A percentile compares a stretch with the other conserved stretches of the same genome.
These are phyloP conservation scores for Apiotrichum brassicae DNA, from an alignment of 1,284 basidiomycete species.

Conservation along the genomic window DNA sequence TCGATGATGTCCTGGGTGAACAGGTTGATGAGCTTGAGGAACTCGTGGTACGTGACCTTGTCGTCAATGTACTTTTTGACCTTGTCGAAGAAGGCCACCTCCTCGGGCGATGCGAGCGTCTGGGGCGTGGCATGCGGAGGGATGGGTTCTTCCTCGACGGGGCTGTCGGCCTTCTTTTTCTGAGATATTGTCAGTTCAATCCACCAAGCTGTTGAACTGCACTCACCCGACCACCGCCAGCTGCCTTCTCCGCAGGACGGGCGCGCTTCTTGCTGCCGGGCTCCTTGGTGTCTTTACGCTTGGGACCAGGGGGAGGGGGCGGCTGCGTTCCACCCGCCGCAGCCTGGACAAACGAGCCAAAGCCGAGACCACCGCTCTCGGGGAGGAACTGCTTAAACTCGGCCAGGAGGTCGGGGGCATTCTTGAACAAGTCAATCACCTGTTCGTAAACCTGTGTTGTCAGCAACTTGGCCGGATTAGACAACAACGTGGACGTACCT, in stretches of 20 bases:
- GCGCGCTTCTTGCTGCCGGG: conserved; percentile 36
- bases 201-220: too few species aligned
- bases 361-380: conserved; percentile 49
- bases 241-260: conserved; percentile 50
- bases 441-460: conserved; percentile 74
- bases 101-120: conserved; percentile 63
- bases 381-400: conserved; percentile 98
- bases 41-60: conserved; percentile 88
- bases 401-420: conserved; percentile 82
- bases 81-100: conserved; percentile 88
- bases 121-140: conserved; percentile 26
- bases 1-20: conserved; percentile 94
- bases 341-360: conserved; percentile 33
- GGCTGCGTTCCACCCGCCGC: conserved; percentile 11
- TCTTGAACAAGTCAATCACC: conserved; percentile 86
- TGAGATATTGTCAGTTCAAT: background rate
- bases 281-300: conserved; percentile 39
- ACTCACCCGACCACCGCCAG: conserved; percentile 22
- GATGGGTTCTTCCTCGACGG: conserved; percentile 30
- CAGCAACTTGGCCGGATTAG: too few species aligned
- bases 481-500: too few species aligned
- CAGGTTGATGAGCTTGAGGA: conserved; percentile 89
- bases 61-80: conserved; percentile 79
- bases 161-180: conserved; percentile 35
- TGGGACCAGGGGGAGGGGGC: conserved; percentile 21